phyloP scores from a whole-genome alignment of 106 monocot species.

The Dendrobium chrysotoxum region DNA sequence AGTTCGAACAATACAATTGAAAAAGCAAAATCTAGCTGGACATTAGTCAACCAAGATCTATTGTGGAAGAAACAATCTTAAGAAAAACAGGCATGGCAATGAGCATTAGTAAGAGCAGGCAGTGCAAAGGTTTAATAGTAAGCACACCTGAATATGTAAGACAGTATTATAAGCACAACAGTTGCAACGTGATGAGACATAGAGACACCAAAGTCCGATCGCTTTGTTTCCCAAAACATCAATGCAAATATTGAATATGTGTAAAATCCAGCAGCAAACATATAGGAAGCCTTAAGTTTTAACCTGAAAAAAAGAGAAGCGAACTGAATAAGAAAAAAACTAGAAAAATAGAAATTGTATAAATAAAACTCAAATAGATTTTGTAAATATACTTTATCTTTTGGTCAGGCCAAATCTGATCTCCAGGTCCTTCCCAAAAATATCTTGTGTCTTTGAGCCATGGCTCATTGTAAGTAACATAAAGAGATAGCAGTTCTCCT shows the following conservation, averaged over 20 bases:
- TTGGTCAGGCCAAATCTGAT: conserved; percentile 79
- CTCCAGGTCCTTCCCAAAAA: conserved; percentile 90
- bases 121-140: not conserved
- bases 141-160: conserved; percentile 67
- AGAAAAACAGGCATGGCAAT: not conserved
- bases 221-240: conserved; percentile 93
- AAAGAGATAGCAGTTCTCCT: conserved; percentile 45
- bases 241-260: conserved; percentile 88
- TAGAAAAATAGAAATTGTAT: not conserved
- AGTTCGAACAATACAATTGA: not conserved
- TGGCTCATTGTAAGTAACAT: conserved; percentile 74
- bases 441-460: conserved; percentile 76
- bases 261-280: conserved; percentile 88
- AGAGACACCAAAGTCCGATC: conserved; percentile 85
- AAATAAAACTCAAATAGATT: not conserved
- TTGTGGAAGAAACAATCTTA: not conserved
- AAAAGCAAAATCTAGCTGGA: not conserved
- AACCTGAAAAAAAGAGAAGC: conserved; percentile 20
- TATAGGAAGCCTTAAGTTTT: conserved; percentile 71
- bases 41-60: not conserved
- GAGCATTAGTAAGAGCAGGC: not conserved
- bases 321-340: conserved; percentile 6
- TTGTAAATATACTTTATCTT: conserved; percentile 55
- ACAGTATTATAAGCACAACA: conserved; percentile 57
- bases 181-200: conserved; percentile 89